These are phyloP conservation scores for Xylaria hypoxylon DNA, from an alignment of 2,329 filamentous ascomycete species.

Conservation along the genomic window DNA sequence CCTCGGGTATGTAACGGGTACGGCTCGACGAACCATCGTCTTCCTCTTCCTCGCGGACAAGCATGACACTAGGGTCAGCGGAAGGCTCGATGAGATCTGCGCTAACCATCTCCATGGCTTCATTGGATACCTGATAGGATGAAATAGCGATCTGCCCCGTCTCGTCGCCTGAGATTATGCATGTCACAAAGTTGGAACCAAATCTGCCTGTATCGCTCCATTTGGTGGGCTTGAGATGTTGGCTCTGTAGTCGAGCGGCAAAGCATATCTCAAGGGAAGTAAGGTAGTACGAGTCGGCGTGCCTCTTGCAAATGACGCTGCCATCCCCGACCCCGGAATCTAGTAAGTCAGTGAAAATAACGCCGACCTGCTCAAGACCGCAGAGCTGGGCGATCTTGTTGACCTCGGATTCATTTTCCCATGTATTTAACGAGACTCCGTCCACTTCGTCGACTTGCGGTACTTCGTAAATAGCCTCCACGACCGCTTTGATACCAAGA, in stretches of 20 bases:
- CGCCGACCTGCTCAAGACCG: conserved; percentile 87
- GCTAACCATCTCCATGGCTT: conserved; percentile 95
- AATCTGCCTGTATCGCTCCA: conserved; percentile 97
- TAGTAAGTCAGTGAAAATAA: conserved; percentile 93
- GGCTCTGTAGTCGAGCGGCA: conserved; percentile 86
- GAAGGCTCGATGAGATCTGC: conserved; percentile 96
- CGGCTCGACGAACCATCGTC: conserved; percentile 76
- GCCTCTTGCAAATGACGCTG: conserved; percentile 91
- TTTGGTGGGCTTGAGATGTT: conserved; percentile 89
- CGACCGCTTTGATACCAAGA: conserved; percentile 91
- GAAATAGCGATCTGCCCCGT: conserved; percentile 88
- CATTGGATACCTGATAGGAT: conserved; percentile 94
- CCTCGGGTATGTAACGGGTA: conserved; percentile 92
- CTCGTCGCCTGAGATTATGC: conserved; percentile 93
- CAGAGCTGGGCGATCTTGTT: conserved; percentile 84
- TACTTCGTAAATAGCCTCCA: conserved; percentile 97
- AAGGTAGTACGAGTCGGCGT: conserved; percentile 94
- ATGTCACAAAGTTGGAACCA: conserved; percentile 97
- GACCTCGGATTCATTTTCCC: conserved; percentile 85
- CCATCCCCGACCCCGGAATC: conserved; percentile 86
- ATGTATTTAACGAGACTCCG: conserved; percentile 84
- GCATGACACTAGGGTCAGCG: conserved; percentile 91
- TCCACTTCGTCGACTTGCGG: conserved; percentile 91
- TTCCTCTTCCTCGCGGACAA: conserved; percentile 92
- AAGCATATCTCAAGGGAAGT: conserved; percentile 93